These are phyloP conservation scores for Thalassiosira exigua DNA, from an alignment of 352 stramenopile genomes.

Conservation along the genomic window DNA sequence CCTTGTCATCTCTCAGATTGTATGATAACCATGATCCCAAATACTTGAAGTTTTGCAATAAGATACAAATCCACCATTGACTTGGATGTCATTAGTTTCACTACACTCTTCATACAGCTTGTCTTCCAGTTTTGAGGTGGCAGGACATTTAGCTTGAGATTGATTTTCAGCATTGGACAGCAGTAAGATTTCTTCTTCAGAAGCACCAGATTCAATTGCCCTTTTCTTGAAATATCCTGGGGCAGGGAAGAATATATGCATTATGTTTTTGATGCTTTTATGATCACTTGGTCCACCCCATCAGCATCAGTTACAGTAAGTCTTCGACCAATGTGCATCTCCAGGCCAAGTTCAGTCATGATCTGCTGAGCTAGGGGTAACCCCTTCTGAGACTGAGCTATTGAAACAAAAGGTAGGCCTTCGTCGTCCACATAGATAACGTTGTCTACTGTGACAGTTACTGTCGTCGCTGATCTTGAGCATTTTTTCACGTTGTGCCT, in stretches of 20 bases:
- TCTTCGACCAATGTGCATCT: conserved; percentile 35
- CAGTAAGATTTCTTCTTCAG: not conserved
- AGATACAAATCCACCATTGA: conserved; percentile 6
- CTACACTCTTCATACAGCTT: not conserved
- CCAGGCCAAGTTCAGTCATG: conserved; percentile 19
- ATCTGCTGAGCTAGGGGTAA: conserved; percentile 9
- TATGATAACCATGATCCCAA: conserved; percentile 18
- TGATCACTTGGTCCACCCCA: not conserved
- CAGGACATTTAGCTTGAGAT: not conserved
- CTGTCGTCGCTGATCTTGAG: not conserved
- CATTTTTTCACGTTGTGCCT: conserved; percentile 7
- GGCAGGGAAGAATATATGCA: not conserved
- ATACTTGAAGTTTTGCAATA: conserved; percentile 7
- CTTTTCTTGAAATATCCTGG: not conserved
- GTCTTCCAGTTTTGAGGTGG: too few relatives aligned
- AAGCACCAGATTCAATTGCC: not conserved
- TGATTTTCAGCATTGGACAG: not conserved
- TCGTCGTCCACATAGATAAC: conserved; percentile 20
- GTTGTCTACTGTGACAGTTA: not conserved
- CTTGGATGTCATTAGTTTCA: not conserved
- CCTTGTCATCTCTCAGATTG: conserved; percentile 21
- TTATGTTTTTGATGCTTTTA: not conserved
- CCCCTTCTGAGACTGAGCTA: conserved; percentile 7
- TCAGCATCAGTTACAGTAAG: not conserved
- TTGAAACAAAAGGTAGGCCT: conserved; percentile 5